Evolutionary conservation across 352 stramenopile genomes (phyloP).

Genomic region (Aphanomyces euteiches): DNA sequence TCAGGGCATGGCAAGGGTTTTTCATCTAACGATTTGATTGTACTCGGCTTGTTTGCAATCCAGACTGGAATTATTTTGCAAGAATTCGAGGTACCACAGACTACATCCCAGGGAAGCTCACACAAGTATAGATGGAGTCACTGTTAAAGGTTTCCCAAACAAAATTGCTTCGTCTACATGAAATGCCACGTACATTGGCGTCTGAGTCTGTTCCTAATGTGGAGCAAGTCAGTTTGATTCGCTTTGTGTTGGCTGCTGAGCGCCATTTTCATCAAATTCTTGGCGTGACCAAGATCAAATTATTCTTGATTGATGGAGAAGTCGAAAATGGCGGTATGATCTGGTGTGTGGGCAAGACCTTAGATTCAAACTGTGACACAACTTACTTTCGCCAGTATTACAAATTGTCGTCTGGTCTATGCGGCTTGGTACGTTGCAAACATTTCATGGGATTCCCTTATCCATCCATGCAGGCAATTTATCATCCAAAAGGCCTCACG

Average conservation of each 20-base stretch:
- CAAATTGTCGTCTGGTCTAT: slow-evolving; percentile 57
- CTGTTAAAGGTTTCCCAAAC: slow-evolving; percentile 57
- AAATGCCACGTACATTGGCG: slow-evolving; percentile 48
- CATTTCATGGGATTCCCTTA: background rate
- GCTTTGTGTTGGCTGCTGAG: slow-evolving; percentile 53
- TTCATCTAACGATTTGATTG: slow-evolving; percentile 67
- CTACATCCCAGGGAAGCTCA: background rate
- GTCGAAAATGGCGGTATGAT: background rate
- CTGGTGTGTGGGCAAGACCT: slow-evolving; percentile 23
- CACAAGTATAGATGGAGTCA: slow-evolving; percentile 34
- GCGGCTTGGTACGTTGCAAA: slow-evolving; percentile 33
- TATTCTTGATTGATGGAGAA: slow-evolving; percentile 52
- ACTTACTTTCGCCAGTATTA: slow-evolving; percentile 57
- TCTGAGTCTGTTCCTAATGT: slow-evolving; percentile 31
- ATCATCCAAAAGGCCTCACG: slow-evolving; percentile 32
- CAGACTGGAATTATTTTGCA: slow-evolving; percentile 57
- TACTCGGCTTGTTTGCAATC: slow-evolving; percentile 51
- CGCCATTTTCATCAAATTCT: slow-evolving; percentile 56
- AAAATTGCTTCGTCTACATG: slow-evolving; percentile 52
- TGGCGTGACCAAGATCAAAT: slow-evolving; percentile 56
- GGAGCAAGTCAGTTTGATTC: slow-evolving; percentile 39
- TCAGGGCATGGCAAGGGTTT: slow-evolving; percentile 68
- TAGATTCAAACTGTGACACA: slow-evolving; percentile 23
- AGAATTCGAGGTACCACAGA: slow-evolving; percentile 34
- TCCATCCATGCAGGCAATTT: background rate